Evolutionary conservation across 1,139 yeast species (phyloP), one percentile per base, ranked within the genome.

Genomic region (Hansenula sp.): DNA sequence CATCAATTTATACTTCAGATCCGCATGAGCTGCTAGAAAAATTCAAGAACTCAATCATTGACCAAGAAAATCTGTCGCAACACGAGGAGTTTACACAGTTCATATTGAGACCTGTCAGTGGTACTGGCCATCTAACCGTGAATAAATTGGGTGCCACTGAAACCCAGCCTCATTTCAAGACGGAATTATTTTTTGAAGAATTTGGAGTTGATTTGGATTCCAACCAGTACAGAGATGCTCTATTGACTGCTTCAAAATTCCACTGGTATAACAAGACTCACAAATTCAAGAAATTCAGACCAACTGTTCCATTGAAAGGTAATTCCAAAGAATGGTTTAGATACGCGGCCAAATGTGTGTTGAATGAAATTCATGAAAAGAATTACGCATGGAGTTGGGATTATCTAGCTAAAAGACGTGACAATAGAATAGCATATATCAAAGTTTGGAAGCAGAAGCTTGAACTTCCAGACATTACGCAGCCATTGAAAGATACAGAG

Each of bases 301-400:
- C 99, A 1, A 65, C 65, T 31, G 71, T 66, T 4, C 41, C 85
- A 0, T 78, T 82, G 3, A 60, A 70, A 40, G 86, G 89, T 40
- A 78, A 83, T 51, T 96, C 98, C 0, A 70, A 64, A 41, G 81
- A 77, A 35, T 94, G 99, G 99, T 79, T 93, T 55, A 66, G 70
- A 51, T 94, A 86, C 61, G 86, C 93, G 2, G 94, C 87, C 0
- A 67, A 76, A 27, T 81, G 88, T 16, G 85, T 93, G 3, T 67
- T 79, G 42, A 72, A 79, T 47, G 96, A 90, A 60, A 83, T 94
- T 32, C 96, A 86, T 54, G 93, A 88, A 50, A 79, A 75, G 54
- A 80, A 87, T 57, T 76, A 81, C 52, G 81, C 78, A 57, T 88
- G 96, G 95, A 81, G 90, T 34, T 94, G 99, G 99, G 94, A 76